Conservation (phyloP, 2,329 filamentous ascomycete genomes). For the Blastomyces gilchristii region DNA sequence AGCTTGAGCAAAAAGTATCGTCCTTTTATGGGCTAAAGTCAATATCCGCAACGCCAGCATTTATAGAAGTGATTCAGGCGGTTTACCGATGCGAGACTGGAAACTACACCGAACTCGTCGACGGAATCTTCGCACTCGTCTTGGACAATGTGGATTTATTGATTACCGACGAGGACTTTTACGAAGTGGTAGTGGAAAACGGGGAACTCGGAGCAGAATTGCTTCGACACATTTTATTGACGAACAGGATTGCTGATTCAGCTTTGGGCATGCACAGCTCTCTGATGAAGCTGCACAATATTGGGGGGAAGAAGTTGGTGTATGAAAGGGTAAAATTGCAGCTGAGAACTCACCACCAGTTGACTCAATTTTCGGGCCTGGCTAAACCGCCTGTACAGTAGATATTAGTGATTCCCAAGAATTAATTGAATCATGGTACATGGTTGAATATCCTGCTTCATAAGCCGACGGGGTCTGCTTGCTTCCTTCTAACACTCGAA, state of each 20-base stretch:
- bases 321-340: background rate
- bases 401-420: background rate
- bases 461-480: background rate
- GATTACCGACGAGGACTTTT: background rate
- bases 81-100: constrained; percentile 2
- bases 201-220: background rate
- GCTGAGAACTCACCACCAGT: background rate
- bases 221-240: background rate
- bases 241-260: background rate
- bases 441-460: background rate
- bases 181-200: background rate
- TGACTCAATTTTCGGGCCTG: background rate
- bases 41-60: background rate
- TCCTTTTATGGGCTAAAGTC: background rate
- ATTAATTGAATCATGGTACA: background rate
- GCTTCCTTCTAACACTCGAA: no score
- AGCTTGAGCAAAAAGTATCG: background rate
- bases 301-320: background rate
- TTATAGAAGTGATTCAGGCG: background rate
- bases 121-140: background rate
- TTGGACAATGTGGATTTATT: constrained; percentile 1
- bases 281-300: background rate
- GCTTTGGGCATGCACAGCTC: background rate
- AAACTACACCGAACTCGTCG: background rate
- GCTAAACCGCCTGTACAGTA: background rate